These are phyloP conservation scores for Backusella tuberculispora DNA, from an alignment of 192 early-diverging fungal genomes.

Conservation along the genomic window DNA sequence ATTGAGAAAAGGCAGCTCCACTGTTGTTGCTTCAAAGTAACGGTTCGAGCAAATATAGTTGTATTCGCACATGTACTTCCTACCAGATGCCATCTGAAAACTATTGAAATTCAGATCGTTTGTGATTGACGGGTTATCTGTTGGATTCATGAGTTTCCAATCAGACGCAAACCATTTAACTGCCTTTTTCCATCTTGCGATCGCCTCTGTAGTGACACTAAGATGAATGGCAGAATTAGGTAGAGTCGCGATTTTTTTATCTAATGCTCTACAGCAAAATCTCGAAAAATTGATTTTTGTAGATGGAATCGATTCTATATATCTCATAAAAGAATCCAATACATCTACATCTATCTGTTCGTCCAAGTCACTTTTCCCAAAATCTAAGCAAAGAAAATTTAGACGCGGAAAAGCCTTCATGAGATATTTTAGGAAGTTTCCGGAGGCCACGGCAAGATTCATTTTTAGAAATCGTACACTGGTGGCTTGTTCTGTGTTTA, in stretches of 20 bases:
- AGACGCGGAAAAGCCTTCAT: constrained; percentile 5
- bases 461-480: constrained; percentile 6
- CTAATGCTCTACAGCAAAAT: background rate
- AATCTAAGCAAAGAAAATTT: background rate
- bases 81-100: background rate
- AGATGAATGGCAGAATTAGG: background rate
- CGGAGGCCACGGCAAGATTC: background rate
- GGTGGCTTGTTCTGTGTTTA: background rate
- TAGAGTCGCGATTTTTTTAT: background rate
- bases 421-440: background rate
- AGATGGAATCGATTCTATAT: background rate
- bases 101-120: background rate
- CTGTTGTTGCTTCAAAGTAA: background rate
- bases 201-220: background rate
- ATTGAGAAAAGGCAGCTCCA: background rate
- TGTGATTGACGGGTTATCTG: background rate
- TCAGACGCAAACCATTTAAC: background rate
- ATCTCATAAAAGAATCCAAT: background rate
- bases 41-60: background rate
- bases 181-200: background rate
- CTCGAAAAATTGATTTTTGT: background rate
- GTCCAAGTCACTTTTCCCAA: background rate
- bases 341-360: background rate
- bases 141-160: background rate
- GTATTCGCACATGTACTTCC: background rate